These are phyloP conservation scores for Collybiopsis confluens DNA, from an alignment of 768 basidiomycete genomes.

Conservation along the genomic window DNA sequence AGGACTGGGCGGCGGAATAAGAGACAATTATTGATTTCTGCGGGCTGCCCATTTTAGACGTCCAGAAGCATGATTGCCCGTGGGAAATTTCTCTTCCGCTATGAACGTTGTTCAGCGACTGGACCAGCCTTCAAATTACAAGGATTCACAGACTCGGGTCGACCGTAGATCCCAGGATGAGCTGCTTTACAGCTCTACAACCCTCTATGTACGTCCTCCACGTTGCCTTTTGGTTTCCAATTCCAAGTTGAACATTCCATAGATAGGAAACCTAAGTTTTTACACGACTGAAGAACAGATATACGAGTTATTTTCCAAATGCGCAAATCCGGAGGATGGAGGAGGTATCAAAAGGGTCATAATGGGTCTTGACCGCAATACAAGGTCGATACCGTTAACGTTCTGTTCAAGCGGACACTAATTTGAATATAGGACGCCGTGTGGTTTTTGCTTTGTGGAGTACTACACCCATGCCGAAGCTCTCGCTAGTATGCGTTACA, in stretches of 20 bases:
- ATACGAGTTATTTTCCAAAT: constrained; percentile 89
- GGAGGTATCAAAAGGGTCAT: constrained; percentile 92
- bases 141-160: constrained; percentile 83
- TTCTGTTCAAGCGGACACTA: not conserved
- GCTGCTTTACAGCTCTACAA: constrained; percentile 77
- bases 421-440: constrained; percentile 62
- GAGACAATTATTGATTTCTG: constrained; percentile 59
- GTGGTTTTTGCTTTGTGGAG: constrained; percentile 94
- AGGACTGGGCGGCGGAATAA: constrained; percentile 58
- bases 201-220: constrained; percentile 74
- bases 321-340: constrained; percentile 79
- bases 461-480: constrained; percentile 96
- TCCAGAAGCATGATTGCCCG: not conserved
- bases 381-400: constrained; percentile 44
- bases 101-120: constrained; percentile 71
- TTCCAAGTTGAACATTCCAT: constrained; percentile 4
- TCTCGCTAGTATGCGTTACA: constrained; percentile 85
- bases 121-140: constrained; percentile 96
- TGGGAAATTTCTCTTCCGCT: constrained; percentile 20
- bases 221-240: constrained; percentile 17
- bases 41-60: not conserved
- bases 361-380: constrained; percentile 91
- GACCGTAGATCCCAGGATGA: constrained; percentile 79
- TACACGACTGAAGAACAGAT: constrained; percentile 97
- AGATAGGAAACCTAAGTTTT: constrained; percentile 92